Conservation (phyloP, 352 stramenopile genomes). For the Phytophthora lateralis region DNA sequence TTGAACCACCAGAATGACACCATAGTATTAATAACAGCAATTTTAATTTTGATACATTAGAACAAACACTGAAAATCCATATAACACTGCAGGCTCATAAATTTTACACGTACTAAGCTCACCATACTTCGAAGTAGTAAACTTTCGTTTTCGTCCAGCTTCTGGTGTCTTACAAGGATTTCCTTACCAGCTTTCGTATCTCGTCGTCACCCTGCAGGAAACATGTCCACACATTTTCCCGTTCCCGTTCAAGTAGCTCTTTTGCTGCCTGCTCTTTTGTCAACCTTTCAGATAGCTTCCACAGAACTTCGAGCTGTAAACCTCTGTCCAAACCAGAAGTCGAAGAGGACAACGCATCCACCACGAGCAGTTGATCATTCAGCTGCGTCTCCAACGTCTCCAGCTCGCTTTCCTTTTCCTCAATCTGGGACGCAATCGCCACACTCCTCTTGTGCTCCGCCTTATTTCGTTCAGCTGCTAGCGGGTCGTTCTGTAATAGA, state of each 20-base stretch:
- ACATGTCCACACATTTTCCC: not conserved
- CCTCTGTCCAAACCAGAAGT: not conserved
- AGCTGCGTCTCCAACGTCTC: constrained; percentile 2
- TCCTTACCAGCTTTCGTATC: not conserved
- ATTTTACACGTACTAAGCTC: no score
- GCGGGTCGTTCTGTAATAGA: not conserved
- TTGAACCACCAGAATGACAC: no score
- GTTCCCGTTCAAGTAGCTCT: not conserved
- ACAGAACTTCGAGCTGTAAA: not conserved
- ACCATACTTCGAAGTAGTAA: no score
- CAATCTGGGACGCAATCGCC: not conserved
- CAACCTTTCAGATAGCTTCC: not conserved
- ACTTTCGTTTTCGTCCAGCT: no score
- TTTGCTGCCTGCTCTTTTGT: not conserved
- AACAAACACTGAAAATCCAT: no score
- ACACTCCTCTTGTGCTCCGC: constrained; percentile 1
- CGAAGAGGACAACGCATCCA: not conserved
- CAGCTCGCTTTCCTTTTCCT: not conserved
- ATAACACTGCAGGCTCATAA: no score
- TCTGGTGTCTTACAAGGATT: not conserved
- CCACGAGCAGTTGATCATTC: not conserved
- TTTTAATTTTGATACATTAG: no score
- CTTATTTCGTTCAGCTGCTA: not conserved
- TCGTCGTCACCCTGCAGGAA: not conserved
- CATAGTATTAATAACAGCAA: no score